Percentiles rank a stretch among this genome's conserved stretches.
phyloP scores from a whole-genome alignment of 345 rosid species.

The Dimocarpus longan region DNA sequence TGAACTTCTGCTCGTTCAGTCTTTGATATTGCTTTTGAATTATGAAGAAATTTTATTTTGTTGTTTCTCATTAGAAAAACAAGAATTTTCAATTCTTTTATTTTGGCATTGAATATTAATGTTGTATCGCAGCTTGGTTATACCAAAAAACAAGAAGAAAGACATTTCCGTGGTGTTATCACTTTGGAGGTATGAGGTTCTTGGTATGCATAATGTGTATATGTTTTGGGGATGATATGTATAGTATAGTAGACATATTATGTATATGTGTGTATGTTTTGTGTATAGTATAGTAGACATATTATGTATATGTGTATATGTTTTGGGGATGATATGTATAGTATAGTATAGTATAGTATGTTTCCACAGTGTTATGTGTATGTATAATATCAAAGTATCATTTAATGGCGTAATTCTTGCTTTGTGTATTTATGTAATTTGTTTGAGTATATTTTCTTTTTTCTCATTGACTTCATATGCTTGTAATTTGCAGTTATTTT shows the following conservation, averaged over 20 bases:
- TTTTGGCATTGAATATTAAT: neutral
- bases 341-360: too few relatives aligned
- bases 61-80: neutral
- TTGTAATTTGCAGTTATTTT: neutral
- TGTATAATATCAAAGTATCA: neutral
- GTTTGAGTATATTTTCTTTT: neutral
- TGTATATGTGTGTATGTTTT: neutral
- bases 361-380: too few relatives aligned
- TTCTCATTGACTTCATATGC: neutral
- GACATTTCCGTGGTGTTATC: conserved; percentile 90
- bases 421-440: neutral
- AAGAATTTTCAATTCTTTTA: neutral
- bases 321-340: neutral
- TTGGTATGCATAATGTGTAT: neutral
- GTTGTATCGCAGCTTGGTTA: conserved; percentile 80
- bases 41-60: neutral
- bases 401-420: neutral
- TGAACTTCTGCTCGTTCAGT: neutral
- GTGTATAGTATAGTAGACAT: neutral
- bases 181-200: conserved; percentile 74
- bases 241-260: too few relatives aligned
- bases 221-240: neutral
- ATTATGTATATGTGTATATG: neutral
- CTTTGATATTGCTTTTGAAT: neutral
- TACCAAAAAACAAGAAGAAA: conserved; percentile 95